Evolutionary conservation across 345 rosid species (phyloP), one percentile per base, ranked within the genome.

Genomic region (Brassica juncea): DNA sequence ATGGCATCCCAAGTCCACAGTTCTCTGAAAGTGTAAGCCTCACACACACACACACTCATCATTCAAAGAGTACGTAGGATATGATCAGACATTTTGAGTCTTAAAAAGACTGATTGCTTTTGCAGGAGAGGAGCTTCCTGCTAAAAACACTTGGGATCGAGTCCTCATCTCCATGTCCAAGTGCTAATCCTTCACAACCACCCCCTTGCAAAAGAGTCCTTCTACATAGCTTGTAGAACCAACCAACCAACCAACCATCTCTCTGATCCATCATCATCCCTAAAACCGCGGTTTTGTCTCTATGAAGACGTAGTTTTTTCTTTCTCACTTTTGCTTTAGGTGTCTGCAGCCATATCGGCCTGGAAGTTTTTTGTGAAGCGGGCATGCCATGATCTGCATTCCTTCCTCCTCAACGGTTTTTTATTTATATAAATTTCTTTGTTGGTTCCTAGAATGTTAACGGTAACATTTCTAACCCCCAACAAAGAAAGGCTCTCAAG

Each of bases 121-220:
- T 87, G 68, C 89, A 94, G 99, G 99, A 94, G 81, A 86, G 95
- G 83, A 92, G 85, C 85, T 94, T 94, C 83, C 85, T 94, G 70
- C 83, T 94, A 71, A 92, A 86, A 82, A 92, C 97, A 78, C 95
- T 94, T 3, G 97, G 97, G 77, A 86, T 86, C 34, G 99, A 91
- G 79, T 86, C 97, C 34, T 91, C 91, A 68, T 86, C 86, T 34
- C 84, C 90, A 67, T 83, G 87, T 82, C 89, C 89, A 73, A 85
- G 75, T 76, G 80, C 81, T 59, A 91, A 85, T 86, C 82, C 85
- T 78, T 76, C 86, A 63, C 86, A 87, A 73, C 93, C 92, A 78
- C 99, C 99, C 5, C 85, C 89, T 79, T 94, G 99, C 97, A 91
- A 88, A 87, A 85, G 99, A 84, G 95, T 90, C 83, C 97, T 94